phyloP scores from a whole-genome alignment of 78 protist species.

The Pigoraptor vietnamica region DNA sequence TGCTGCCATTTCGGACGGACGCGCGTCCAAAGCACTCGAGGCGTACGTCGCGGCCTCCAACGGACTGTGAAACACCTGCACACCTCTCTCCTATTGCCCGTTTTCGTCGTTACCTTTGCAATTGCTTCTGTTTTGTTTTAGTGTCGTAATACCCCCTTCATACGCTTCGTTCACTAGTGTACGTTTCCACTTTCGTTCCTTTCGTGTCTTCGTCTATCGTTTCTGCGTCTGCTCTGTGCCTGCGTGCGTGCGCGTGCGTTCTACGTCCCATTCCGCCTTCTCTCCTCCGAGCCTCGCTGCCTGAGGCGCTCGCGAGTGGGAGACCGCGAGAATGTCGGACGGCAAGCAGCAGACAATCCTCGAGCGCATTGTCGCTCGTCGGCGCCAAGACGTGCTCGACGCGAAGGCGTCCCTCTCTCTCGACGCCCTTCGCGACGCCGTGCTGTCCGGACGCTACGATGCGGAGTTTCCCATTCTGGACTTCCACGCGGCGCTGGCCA shows the following conservation, averaged over 20 bases:
- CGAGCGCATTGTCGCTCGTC: slow-evolving; percentile 6
- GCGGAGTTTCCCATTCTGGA: not conserved
- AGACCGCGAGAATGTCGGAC: not conserved
- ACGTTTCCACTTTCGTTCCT: no score
- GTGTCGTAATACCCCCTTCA: no score
- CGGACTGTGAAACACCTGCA: no score
- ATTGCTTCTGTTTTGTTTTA: not conserved
- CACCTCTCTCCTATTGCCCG: no score
- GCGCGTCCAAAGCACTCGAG: not conserved
- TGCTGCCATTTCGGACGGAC: not conserved
- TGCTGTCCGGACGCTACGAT: not conserved
- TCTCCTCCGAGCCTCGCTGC: no score
- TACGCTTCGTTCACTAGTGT: no score
- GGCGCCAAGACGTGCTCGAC: slow-evolving; percentile 6
- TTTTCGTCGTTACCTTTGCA: not conserved
- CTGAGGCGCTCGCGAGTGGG: no score
- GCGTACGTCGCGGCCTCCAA: not conserved
- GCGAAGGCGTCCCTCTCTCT: not conserved
- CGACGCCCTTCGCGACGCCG: not conserved
- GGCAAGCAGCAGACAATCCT: not conserved
- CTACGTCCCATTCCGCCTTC: no score
- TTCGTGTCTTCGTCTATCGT: no score
- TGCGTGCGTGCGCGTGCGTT: no score
- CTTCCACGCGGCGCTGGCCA: not conserved
- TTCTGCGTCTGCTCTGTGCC: no score